Percentiles rank a stretch among this genome's conserved stretches.
These are phyloP conservation scores for Pleomassaria siparia DNA, from an alignment of 2,329 filamentous ascomycete genomes.

Conservation along the genomic window DNA sequence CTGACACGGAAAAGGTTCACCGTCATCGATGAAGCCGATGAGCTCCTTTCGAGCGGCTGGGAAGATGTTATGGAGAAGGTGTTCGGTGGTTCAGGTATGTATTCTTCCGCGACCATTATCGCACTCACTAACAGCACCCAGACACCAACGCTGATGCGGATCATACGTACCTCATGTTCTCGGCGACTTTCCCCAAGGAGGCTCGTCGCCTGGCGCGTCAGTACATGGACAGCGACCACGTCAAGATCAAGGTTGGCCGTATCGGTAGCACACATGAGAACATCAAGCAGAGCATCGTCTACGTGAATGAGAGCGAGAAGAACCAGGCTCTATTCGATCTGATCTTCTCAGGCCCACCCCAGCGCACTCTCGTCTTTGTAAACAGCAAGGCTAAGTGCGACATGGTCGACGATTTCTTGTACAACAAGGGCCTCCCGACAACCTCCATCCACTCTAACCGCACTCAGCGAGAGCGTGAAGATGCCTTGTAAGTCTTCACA, in stretches of 20 bases:
- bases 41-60: slow-evolving; percentile 83
- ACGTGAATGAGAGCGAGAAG: slow-evolving; percentile 67
- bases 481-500: slow-evolving; percentile 67
- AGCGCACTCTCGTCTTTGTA: slow-evolving; percentile 85
- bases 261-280: slow-evolving; percentile 80
- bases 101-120: neutral
- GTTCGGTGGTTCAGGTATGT: slow-evolving; percentile 77
- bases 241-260: slow-evolving; percentile 84
- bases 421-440: slow-evolving; percentile 74
- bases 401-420: slow-evolving; percentile 83
- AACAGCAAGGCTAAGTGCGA: slow-evolving; percentile 80
- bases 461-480: slow-evolving; percentile 88
- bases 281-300: slow-evolving; percentile 75
- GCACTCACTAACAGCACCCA: slow-evolving; percentile 16
- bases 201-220: slow-evolving; percentile 75
- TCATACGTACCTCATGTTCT: slow-evolving; percentile 79
- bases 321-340: slow-evolving; percentile 71
- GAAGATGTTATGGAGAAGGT: slow-evolving; percentile 72
- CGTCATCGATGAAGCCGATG: slow-evolving; percentile 92
- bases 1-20: slow-evolving; percentile 51
- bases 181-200: slow-evolving; percentile 85
- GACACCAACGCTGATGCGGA: slow-evolving; percentile 76
- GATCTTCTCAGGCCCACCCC: slow-evolving; percentile 68
- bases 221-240: slow-evolving; percentile 71
- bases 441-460: slow-evolving; percentile 88